These are phyloP conservation scores for Triticum turgidum DNA, from an alignment of 176 grass and related monocot genomes.

Conservation along the genomic window DNA sequence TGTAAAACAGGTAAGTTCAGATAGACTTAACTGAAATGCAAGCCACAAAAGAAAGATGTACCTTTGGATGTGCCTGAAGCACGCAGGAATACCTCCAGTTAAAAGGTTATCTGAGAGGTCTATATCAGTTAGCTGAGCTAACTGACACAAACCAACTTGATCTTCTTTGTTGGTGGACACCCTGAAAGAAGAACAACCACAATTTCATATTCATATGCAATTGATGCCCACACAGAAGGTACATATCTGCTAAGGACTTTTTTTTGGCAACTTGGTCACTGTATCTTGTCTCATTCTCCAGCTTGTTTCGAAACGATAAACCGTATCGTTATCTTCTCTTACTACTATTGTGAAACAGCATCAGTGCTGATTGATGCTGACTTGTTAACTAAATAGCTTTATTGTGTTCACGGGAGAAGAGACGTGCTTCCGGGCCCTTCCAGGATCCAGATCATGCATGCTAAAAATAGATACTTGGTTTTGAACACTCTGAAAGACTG, in stretches of 20 bases:
- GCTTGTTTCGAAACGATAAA: slow-evolving; percentile 18
- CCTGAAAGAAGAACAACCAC: slow-evolving; percentile 30
- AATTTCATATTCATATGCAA: background rate
- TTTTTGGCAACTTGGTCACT: slow-evolving; percentile 6
- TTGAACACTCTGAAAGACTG: background rate
- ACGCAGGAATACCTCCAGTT: slow-evolving; percentile 63
- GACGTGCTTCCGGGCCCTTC: background rate
- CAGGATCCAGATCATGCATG: background rate
- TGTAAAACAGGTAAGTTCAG: slow-evolving; percentile 62
- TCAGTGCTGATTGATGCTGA: slow-evolving; percentile 26
- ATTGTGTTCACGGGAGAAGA: slow-evolving; percentile 8
- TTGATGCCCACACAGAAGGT: slow-evolving; percentile 1
- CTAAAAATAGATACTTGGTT: background rate
- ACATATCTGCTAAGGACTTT: background rate
- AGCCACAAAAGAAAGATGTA: slow-evolving; percentile 39
- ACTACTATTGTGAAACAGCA: background rate
- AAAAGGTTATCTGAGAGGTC: slow-evolving; percentile 89
- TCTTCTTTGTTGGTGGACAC: slow-evolving; percentile 32
- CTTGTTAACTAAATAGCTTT: slow-evolving; percentile 23
- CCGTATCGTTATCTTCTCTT: background rate
- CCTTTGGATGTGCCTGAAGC: slow-evolving; percentile 67
- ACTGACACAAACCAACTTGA: slow-evolving; percentile 62
- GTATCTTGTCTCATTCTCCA: slow-evolving; percentile 14
- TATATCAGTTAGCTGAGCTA: slow-evolving; percentile 54
- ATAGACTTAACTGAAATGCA: slow-evolving; percentile 22